Base-by-base conservation (phyloP, 352 stramenopile species). In the Phytophthora syringae region DNA sequence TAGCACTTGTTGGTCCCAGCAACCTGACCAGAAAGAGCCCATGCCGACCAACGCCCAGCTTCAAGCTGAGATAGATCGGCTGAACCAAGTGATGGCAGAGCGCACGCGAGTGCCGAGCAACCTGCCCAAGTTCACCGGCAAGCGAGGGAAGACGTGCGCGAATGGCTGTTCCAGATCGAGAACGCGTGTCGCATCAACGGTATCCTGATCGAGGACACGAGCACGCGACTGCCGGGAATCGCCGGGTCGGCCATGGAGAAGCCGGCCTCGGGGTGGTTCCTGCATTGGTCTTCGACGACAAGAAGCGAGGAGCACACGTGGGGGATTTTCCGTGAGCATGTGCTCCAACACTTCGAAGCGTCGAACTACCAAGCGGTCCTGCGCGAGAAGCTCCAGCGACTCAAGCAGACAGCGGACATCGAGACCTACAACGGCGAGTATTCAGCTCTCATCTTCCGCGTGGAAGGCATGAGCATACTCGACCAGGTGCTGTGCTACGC, bases 121-220 rank as follows among this genome's bases (percentile, higher is more conserved):
- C 27, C 24, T 65, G 22, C 57, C 57, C 12, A 65, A 52, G 24
- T 58, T 65, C 20, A 42, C 44, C 5, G 50, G 50, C 1, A 60
- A 51, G 39, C 37, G 40, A 13, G 48, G 40, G 58, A 60, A 30
- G 58, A 59, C 36, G 58, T 53, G 3, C 37, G 58, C 3, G 39
- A 67, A 54, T 67, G 43, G 59, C 28, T 56, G 12, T 60, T 60
- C 40, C 51, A 55, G 10, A 47, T 61, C 18, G 48, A 59, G 20
- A 66, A 49, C 47, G 28, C 42, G 1, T 65, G 58, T 13, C 47
- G 49, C 9, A 66, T 66, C 40, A 54, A 59, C 37, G 15, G 6
- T 12, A 36, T 60, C 25, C 16, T 15, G 30, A 55, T 43, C 34
- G 44, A 51, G 16, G 44, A 51, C 44, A 9, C 21, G 6, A 37